Base-by-base conservation (phyloP, 345 rosid species). In the Mangifera indica region DNA sequence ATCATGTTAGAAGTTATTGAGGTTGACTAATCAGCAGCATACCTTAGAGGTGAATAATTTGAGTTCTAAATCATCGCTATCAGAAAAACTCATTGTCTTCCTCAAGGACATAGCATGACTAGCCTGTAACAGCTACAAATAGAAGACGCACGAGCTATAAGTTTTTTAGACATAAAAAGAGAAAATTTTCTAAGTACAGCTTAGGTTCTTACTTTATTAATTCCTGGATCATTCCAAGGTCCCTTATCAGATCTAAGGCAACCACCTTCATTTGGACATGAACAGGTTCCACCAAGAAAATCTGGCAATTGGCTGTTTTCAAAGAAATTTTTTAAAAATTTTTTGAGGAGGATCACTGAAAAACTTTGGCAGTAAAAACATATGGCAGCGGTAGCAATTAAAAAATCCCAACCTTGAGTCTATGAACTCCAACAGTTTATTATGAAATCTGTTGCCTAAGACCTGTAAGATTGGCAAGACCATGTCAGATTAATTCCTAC, bases 241-340 rank as follows among this genome's bases (percentile, higher is more conserved):
- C 99, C 99, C 74, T 88, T 95, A 70, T 88, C 86, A 40, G 92
- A 89, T 78, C 82, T 80, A 74, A 92, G 84, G 67, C 99, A 95
- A 53, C 97, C 96, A 22, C 98, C 98, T 71, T 86, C 90, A 78
- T 84, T 78, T 46, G 81, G 81, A 81, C 99, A 95, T 0, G 84
- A 77, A 79, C 98, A 92, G 58, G 79, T 86, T 82, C 99, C 99
- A 48, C 99, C 99, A 46, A 94, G 96, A 89, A 92, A 92, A 55
- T 87, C 87, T 49, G 99, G 99, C 82, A 95, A 83, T 89, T 95
- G 97, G 77, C 98, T 94, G 92, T 63, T 66, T 70, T 60, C 40
- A 65, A 66, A 72, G 69, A 52, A 44, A 79, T 61, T 66, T 58
- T 67, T 32, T 51, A 55, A 29, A 25, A 37, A 77, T 63, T 48